A percentile compares a stretch with the other conserved stretches of the same genome.
Evolutionary conservation across 2,329 filamentous ascomycete species (phyloP).

Genomic region (Shiraia bambusicola): DNA sequence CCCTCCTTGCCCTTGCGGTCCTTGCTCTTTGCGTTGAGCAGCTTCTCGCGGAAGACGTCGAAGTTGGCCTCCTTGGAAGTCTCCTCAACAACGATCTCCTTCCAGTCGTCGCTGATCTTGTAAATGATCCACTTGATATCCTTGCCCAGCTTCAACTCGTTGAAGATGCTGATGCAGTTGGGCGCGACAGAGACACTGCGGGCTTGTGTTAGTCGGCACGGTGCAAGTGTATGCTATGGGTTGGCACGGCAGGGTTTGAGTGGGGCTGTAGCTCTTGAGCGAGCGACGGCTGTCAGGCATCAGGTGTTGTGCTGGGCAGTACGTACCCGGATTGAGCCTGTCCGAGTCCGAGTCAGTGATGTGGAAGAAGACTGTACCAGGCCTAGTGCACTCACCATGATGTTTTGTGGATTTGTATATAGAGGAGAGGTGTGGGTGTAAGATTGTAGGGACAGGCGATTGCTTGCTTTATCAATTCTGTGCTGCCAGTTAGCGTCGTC

Average conservation of each 20-base stretch:
- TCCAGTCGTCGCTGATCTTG: constrained; percentile 83
- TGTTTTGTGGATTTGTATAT: constrained; percentile 31
- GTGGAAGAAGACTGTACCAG: neutral
- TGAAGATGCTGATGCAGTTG: constrained; percentile 70
- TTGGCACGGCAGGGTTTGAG: constrained; percentile 7
- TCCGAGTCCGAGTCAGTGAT: constrained; percentile 18
- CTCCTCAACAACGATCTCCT: constrained; percentile 79
- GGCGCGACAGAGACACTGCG: constrained; percentile 68
- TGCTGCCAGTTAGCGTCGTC: constrained; percentile 44
- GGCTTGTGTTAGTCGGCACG: constrained; percentile 15
- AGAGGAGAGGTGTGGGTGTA: constrained; percentile 19
- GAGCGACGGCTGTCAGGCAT: constrained; percentile 15
- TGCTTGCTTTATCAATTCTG: constrained; percentile 39
- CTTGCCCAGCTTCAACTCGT: constrained; percentile 81
- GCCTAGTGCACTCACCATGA: constrained; percentile 35
- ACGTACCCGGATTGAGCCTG: constrained; percentile 51
- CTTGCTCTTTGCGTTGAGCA: constrained; percentile 72
- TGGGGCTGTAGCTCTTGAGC: constrained; percentile 11
- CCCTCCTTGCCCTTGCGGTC: constrained; percentile 60
- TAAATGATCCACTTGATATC: constrained; percentile 80
- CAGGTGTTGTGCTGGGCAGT: constrained; percentile 15
- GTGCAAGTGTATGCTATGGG: constrained; percentile 1
- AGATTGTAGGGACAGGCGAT: constrained; percentile 21
- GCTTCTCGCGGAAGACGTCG: constrained; percentile 73
- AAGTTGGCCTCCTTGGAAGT: constrained; percentile 67